phyloP scores from a whole-genome alignment of 1,139 yeast genomes.

The Geotrichum fermentans region DNA sequence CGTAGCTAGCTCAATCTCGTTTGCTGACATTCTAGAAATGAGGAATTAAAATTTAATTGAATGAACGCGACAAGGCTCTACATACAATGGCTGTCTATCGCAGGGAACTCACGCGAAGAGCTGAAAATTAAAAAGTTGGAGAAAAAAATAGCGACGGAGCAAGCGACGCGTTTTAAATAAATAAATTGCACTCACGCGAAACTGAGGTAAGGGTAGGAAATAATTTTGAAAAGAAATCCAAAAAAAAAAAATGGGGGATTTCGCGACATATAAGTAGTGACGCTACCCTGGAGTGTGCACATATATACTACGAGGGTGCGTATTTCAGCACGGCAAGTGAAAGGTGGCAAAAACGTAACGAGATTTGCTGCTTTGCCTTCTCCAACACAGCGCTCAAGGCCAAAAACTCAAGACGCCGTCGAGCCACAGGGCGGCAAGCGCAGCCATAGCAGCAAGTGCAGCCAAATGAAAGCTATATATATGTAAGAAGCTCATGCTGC shows the following conservation, averaged over 20 bases:
- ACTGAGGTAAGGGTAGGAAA: too few relatives aligned
- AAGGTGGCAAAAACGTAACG: not conserved
- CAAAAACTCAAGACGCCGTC: too few relatives aligned
- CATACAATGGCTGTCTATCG: too few relatives aligned
- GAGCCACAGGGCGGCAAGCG: too few relatives aligned
- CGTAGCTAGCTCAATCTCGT: constrained; percentile 15
- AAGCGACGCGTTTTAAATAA: too few relatives aligned
- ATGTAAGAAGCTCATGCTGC: too few relatives aligned
- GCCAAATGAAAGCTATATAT: too few relatives aligned
- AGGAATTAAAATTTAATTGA: not conserved
- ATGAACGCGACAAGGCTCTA: not conserved
- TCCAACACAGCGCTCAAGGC: too few relatives aligned
- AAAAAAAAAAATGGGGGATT: constrained; percentile 1
- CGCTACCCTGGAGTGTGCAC: not conserved
- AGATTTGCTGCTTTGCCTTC: not conserved
- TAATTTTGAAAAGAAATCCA: constrained; percentile 1
- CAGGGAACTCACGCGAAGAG: not conserved
- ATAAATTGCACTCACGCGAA: too few relatives aligned
- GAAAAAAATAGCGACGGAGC: too few relatives aligned
- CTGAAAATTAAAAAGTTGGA: constrained; percentile 1
- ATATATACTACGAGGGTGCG: not conserved
- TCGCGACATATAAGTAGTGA: not conserved
- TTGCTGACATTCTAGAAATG: constrained; percentile 13
- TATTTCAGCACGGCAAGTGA: not conserved
- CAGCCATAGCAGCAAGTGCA: too few relatives aligned